Conservation (phyloP, 2,329 filamentous ascomycete genomes). For the Coniochaeta pulveracea region DNA sequence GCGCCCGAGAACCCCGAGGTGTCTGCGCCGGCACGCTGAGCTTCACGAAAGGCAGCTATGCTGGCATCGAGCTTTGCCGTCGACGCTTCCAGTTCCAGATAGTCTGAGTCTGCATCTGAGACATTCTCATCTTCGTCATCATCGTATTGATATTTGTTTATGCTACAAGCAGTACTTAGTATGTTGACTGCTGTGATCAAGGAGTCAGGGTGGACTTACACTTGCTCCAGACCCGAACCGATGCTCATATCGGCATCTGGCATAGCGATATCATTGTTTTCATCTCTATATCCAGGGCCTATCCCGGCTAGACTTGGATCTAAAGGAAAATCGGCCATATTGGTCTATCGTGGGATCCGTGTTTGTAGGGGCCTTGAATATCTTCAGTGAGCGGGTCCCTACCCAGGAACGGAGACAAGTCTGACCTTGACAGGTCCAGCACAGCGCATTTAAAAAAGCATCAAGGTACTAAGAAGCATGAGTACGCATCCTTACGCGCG, state of each 20-base stretch:
- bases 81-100: conserved; percentile 24
- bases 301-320: no score
- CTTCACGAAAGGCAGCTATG: conserved; percentile 20
- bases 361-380: no score
- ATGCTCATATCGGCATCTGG: neutral
- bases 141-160: conserved; percentile 8
- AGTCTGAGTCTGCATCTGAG: conserved; percentile 29
- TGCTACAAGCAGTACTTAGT: neutral
- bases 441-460: no score
- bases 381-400: no score
- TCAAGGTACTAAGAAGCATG: no score
- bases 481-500: no score
- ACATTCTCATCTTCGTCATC: conserved; percentile 15
- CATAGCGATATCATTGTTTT: conserved; percentile 1
- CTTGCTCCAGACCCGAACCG: neutral
- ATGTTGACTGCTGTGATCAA: no score
- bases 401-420: no score
- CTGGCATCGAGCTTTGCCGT: conserved; percentile 25
- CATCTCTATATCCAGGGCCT: no score
- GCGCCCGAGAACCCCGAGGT: conserved; percentile 4
- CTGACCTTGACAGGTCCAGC: no score
- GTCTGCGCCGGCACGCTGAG: conserved; percentile 14
- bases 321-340: no score
- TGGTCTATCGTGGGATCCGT: no score
- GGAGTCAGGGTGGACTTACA: conserved; percentile 2